Evolutionary conservation across 208 protist genomes (phyloP), one percentile per base, ranked within the genome.

Genomic region (Acanthamoeba quina): DNA sequence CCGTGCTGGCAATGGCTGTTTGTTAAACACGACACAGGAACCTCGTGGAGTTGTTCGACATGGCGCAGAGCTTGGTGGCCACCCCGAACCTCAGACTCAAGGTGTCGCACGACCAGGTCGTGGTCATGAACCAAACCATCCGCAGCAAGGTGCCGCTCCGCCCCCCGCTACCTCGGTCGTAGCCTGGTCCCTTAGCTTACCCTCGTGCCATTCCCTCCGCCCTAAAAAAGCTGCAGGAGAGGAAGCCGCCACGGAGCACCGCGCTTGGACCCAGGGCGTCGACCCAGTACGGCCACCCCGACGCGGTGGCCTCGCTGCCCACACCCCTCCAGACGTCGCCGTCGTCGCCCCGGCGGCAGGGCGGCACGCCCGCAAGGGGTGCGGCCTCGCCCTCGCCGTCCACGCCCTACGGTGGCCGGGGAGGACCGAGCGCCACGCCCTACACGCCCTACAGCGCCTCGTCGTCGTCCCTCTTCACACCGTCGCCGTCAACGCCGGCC

Each of bases 11-110:
- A 15, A 7, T 64, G 11, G 58, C 9, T 68, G 17, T 17, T 21
- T 5, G 31, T 10, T 47, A 6, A n/a, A 19, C 21, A 5, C n/a
- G 9, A 29, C 17, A 41, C 7, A 85, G 76, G 11, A 47, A 47
- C 76, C 29, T 85, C 31, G 47, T 85, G 76, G 76, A 85, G n/a
- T 26, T 85, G n/a, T 85, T 85, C n/a, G 76, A 85, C 21, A 41
- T 9, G 49, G 76, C 76, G 47, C 76, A 85, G 76, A 37, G 47
- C 76, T 47, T 85, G 19, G 76, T 85, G 49, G 29, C 49, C 76
- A 85, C 76, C 10, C 76, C 76, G 3, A 24, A 29, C 34, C 70
- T 78, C 13, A 10, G 6, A 0, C 9, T 41, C 15, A 78, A 78
- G 70, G 37, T n/a, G 5, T 78, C 70, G 6, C 34, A 78, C 37